phyloP scores from a whole-genome alignment of 306 rosid species.

The Quercus dentata region DNA sequence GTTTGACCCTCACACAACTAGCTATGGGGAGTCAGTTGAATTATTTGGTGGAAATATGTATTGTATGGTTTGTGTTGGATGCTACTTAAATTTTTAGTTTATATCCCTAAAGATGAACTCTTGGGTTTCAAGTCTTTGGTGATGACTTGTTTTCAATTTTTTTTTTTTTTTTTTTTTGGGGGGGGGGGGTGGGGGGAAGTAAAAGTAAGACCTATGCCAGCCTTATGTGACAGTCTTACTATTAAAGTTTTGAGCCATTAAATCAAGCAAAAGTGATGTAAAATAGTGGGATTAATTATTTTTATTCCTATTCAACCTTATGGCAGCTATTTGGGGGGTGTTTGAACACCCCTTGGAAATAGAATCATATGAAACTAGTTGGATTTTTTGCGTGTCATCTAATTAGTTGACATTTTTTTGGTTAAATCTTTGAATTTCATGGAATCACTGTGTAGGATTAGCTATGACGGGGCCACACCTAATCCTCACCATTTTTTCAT shows the following conservation, averaged over 20 bases:
- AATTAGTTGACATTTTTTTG: neutral
- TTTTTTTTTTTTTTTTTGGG: neutral
- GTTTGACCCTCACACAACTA: neutral
- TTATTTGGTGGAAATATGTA: neutral
- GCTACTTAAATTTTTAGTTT: neutral
- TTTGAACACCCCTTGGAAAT: neutral
- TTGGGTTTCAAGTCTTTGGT: neutral
- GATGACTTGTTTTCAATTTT: neutral
- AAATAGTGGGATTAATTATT: neutral
- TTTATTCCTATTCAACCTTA: neutral
- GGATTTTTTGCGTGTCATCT: neutral
- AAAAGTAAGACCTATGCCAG: neutral
- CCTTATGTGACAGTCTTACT: neutral
- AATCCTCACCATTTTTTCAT: too few relatives aligned
- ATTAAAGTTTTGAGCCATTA: neutral
- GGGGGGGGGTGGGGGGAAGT: neutral
- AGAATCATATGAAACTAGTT: neutral
- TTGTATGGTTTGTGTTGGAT: conserved; percentile 2
- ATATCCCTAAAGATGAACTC: neutral
- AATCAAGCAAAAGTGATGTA: neutral
- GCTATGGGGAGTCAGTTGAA: neutral
- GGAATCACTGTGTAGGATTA: too few relatives aligned
- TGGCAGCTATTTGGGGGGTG: neutral
- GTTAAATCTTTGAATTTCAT: too few relatives aligned
- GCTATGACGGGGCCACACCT: too few relatives aligned